Percentiles rank a stretch among this genome's conserved stretches.
These are phyloP conservation scores for Cordyceps sp. DNA, from an alignment of 2,329 filamentous ascomycete species.

Conservation along the genomic window DNA sequence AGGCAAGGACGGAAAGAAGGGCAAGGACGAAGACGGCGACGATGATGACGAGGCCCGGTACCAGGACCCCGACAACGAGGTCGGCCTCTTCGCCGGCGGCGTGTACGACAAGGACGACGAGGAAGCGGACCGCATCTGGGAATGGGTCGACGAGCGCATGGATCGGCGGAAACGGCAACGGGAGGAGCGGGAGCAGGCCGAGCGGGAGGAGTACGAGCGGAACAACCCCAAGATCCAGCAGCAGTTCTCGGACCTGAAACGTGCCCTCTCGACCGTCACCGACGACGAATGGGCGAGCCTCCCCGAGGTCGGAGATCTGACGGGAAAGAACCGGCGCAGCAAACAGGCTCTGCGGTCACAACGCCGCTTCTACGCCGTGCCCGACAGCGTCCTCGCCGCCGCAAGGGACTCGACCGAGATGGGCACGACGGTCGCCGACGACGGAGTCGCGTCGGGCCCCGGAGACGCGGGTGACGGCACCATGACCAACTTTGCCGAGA, in stretches of 20 bases:
- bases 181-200: constrained; percentile 84
- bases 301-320: constrained; percentile 91
- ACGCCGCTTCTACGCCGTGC: constrained; percentile 90
- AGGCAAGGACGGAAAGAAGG: constrained; percentile 56
- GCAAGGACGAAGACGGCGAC: constrained; percentile 52
- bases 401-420: constrained; percentile 69
- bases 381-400: constrained; percentile 83
- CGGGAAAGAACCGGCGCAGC: constrained; percentile 75
- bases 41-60: constrained; percentile 68
- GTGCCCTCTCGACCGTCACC: constrained; percentile 70
- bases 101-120: constrained; percentile 97
- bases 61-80: constrained; percentile 93
- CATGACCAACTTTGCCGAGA: constrained; percentile 96
- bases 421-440: constrained; percentile 75
- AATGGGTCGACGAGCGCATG: constrained; percentile 94
- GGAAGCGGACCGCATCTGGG: constrained; percentile 91
- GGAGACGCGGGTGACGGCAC: constrained; percentile 55
- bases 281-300: constrained; percentile 95
- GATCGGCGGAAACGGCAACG: constrained; percentile 77
- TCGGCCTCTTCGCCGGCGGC: constrained; percentile 85
- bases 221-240: constrained; percentile 98
- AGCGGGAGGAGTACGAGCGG: constrained; percentile 87
- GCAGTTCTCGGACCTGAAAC: constrained; percentile 91
- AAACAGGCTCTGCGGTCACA: constrained; percentile 68
- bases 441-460: constrained; percentile 38